phyloP scores from a whole-genome alignment of 768 basidiomycete species.

The Roridomyces roridus region DNA sequence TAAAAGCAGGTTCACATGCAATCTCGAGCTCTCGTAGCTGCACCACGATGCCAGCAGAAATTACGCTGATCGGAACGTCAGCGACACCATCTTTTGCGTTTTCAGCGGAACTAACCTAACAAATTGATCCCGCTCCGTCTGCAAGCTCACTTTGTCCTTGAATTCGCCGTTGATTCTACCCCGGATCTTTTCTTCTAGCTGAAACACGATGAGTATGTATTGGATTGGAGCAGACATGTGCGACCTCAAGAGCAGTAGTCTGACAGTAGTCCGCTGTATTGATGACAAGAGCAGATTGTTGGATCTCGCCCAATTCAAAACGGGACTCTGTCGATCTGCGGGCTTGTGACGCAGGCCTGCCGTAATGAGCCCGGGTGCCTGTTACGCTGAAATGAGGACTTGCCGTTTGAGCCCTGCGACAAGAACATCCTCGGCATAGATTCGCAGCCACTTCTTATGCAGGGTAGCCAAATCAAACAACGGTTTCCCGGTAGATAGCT shows the following conservation, averaged over 20 bases:
- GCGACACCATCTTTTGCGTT: not conserved
- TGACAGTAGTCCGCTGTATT: conserved; percentile 99
- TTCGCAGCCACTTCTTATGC: conserved; percentile 92
- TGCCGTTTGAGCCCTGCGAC: conserved; percentile 76
- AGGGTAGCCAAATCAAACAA: conserved; percentile 81
- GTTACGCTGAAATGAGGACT: not conserved
- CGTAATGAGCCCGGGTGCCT: not conserved
- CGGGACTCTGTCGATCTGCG: conserved; percentile 83
- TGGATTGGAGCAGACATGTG: conserved; percentile 12
- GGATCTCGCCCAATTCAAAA: conserved; percentile 77
- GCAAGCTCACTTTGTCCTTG: conserved; percentile 81
- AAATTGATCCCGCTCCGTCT: conserved; percentile 88
- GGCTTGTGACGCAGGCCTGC: conserved; percentile 46
- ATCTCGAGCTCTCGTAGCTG: conserved; percentile 86
- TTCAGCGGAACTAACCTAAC: conserved; percentile 62
- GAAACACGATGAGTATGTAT: conserved; percentile 8
- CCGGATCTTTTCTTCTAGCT: conserved; percentile 94
- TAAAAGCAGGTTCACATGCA: conserved; percentile 81
- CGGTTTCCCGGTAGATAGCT: conserved; percentile 83
- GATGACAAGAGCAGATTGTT: conserved; percentile 86
- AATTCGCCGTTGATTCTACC: conserved; percentile 79
- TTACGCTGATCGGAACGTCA: conserved; percentile 56
- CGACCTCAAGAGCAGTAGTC: conserved; percentile 84
- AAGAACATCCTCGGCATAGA: conserved; percentile 96
- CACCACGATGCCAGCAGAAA: conserved; percentile 81